Base-by-base conservation (phyloP, 2,329 filamentous ascomycete species). In the Phaeoacremonium minimum region DNA sequence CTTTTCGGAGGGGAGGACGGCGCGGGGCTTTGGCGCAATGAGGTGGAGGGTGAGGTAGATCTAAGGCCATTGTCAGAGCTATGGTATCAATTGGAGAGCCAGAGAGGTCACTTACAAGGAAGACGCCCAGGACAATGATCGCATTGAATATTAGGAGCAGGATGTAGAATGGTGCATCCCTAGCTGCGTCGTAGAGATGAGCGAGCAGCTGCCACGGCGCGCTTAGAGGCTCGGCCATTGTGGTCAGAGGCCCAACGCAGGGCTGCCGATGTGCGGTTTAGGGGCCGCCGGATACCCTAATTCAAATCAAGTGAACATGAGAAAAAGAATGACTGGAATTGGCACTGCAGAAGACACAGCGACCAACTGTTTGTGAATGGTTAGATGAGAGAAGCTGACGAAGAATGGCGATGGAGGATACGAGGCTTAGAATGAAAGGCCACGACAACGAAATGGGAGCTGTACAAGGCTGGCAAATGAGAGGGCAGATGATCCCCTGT, bases 11-110 rank as follows among this genome's bases (percentile, higher is more conserved):
- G 77, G 71, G 20, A 81, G 70, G 3, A 87, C 76, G 16, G 72
- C 66, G 38, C 93, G 85, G 8, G 93, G 93, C 34, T 81, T 79
- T 13, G 90, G 90, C 7, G 90, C 90, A 56, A 94, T 71, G 41
- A 88, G 59, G 55, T 80, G 80, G 33, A 96, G 75, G 42, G 82
- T 63, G 35, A 78, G 53, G 54, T 85, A 90, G 51, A 82, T 57
- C 81, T 85, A 46, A n/a, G 20, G 28, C 17, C 13, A 33, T 20
- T 35, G 46, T n/a, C n/a, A n/a, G n/a, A n/a, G n/a, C n/a, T n/a
- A n/a, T 26, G 22, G 22, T 26, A n/a, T 26, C n/a, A 26, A n/a
- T 26, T 26, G 13, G 18, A n/a, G 22, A n/a, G n/a, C n/a, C n/a
- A n/a, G n/a, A n/a, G n/a, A n/a, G n/a, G n/a, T n/a, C 7, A 26